These are phyloP conservation scores for Phytophthora pluvialis DNA, from an alignment of 352 stramenopile genomes.

Conservation along the genomic window DNA sequence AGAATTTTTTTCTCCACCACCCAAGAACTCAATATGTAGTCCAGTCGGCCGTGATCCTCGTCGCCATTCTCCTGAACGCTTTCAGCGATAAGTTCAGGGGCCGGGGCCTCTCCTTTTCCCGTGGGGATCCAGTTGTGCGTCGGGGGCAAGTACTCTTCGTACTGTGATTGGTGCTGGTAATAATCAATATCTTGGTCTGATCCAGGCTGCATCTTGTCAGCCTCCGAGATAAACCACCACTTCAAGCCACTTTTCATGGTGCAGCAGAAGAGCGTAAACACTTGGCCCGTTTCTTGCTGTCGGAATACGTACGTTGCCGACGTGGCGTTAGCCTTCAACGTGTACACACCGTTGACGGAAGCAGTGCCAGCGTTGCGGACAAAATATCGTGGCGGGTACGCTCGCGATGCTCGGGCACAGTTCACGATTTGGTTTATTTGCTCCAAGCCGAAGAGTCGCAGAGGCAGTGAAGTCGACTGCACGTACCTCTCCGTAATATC, in stretches of 20 bases:
- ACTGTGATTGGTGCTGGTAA: constrained; percentile 97
- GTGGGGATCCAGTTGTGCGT: constrained; percentile 90
- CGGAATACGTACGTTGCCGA: constrained; percentile 80
- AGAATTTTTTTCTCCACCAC: constrained; percentile 78
- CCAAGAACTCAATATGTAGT: constrained; percentile 79
- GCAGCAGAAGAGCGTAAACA: constrained; percentile 97
- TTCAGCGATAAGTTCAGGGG: constrained; percentile 76
- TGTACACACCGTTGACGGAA: constrained; percentile 95
- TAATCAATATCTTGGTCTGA: constrained; percentile 99
- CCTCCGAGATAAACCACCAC: constrained; percentile 99
- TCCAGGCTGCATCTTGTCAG: constrained; percentile 96
- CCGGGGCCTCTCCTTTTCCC: constrained; percentile 70
- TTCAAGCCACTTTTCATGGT: constrained; percentile 98
- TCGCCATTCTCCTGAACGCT: constrained; percentile 60
- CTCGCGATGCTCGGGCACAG: constrained; percentile 74
- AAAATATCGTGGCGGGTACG: constrained; percentile 89
- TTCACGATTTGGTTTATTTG: constrained; percentile 94
- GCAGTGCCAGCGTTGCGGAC: constrained; percentile 91
- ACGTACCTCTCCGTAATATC: constrained; percentile 87
- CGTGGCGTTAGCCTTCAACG: constrained; percentile 73
- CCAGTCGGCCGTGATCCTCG: constrained; percentile 60
- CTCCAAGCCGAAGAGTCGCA: constrained; percentile 95
- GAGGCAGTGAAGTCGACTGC: constrained; percentile 90
- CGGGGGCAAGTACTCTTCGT: constrained; percentile 94
- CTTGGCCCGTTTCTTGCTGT: constrained; percentile 71